Evolutionary conservation across 1,284 basidiomycete genomes (phyloP).

Genomic region (Malassezia yamatoensis): DNA sequence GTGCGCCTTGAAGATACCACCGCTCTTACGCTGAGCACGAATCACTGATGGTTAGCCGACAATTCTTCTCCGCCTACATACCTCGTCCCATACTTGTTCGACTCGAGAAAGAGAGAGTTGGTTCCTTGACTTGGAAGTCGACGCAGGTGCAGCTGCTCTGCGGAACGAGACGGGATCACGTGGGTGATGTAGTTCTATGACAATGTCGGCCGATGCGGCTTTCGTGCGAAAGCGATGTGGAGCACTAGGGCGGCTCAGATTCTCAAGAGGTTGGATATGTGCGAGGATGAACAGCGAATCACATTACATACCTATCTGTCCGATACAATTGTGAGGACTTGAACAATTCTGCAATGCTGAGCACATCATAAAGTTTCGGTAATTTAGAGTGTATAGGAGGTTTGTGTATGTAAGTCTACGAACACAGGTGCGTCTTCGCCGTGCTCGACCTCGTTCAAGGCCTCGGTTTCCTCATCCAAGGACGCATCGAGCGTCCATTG

Average conservation of each 20-base stretch:
- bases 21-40: conserved; percentile 44
- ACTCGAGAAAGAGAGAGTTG: conserved; percentile 12
- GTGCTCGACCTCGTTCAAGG: conserved; percentile 8
- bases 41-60: conserved; percentile 23
- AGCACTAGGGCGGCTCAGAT: background rate
- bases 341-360: conserved; percentile 30
- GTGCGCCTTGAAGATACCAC: conserved; percentile 48
- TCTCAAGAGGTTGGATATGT: background rate
- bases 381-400: background rate
- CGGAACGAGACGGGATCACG: background rate
- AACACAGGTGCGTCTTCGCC: conserved; percentile 15
- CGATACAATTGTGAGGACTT: conserved; percentile 20
- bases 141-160: background rate
- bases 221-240: background rate
- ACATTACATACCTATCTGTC: conserved; percentile 27
- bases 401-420: background rate
- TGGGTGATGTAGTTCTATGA: conserved; percentile 13
- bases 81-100: conserved; percentile 22
- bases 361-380: background rate
- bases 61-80: conserved; percentile 6
- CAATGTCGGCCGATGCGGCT: conserved; percentile 10
- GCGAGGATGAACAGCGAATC: conserved; percentile 21
- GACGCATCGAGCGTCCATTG: conserved; percentile 9
- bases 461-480: conserved; percentile 18
- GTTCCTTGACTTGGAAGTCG: no score